phyloP scores from a whole-genome alignment of 2,329 filamentous ascomycete species.

The Atkinsonella hypoxylon region DNA sequence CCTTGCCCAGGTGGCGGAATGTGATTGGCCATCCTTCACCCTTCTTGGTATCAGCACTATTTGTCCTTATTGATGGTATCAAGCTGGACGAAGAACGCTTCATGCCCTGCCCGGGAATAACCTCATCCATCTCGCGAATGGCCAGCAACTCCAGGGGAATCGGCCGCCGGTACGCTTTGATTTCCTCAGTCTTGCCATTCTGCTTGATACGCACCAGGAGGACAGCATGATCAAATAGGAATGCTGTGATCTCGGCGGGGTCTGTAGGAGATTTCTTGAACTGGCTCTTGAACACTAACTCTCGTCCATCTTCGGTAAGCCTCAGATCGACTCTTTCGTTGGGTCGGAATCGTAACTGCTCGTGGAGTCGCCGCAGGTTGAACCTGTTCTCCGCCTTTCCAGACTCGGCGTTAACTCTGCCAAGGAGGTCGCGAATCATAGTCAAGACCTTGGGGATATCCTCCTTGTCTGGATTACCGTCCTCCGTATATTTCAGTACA shows the following conservation, averaged over 20 bases:
- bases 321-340: slow-evolving; percentile 90
- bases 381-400: slow-evolving; percentile 97
- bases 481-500: slow-evolving; percentile 81
- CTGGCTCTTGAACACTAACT: slow-evolving; percentile 86
- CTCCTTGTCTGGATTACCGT: slow-evolving; percentile 78
- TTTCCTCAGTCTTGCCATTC: slow-evolving; percentile 85
- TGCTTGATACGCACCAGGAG: slow-evolving; percentile 84
- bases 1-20: slow-evolving; percentile 90
- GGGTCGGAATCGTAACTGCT: slow-evolving; percentile 80
- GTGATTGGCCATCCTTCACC: slow-evolving; percentile 84
- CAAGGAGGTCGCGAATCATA: slow-evolving; percentile 77
- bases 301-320: slow-evolving; percentile 83
- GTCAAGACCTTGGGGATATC: slow-evolving; percentile 84
- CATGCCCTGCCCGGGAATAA: slow-evolving; percentile 68
- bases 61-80: slow-evolving; percentile 43
- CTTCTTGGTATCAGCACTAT: slow-evolving; percentile 42
- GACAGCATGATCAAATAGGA: slow-evolving; percentile 92
- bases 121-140: slow-evolving; percentile 94
- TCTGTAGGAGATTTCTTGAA: slow-evolving; percentile 90
- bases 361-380: slow-evolving; percentile 83
- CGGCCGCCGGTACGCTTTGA: slow-evolving; percentile 85
- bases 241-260: slow-evolving; percentile 80
- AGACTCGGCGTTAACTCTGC: slow-evolving; percentile 83
- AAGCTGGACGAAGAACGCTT: slow-evolving; percentile 85
- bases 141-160: slow-evolving; percentile 89